Base-by-base conservation (phyloP, 1,284 basidiomycete species). In the Marasmius tenuissimus region DNA sequence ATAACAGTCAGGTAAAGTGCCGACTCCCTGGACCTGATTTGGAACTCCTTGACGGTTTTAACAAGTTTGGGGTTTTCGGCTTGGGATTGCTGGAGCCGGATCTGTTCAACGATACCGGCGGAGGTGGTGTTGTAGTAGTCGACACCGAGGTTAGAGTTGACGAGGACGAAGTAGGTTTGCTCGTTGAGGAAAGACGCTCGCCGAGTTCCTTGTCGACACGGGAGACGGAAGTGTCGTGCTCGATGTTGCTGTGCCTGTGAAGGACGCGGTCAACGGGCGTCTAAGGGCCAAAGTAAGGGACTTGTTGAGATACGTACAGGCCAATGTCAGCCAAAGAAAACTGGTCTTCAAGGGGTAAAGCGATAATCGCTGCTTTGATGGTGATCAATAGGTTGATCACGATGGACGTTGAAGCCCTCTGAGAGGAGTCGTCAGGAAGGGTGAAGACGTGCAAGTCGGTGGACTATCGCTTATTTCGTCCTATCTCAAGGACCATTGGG, bases 61-160 rank as follows among this genome's bases (percentile, higher is more conserved):
- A 62, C 64, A 48, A 66, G 35, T 22, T 61, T 61, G 14, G 67
- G 65, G 27, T 70, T 70, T 2, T 50, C 60, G 35, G 49, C 58
- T 49, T 63, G 52, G 18, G 65, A 66, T 12, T 66, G 51, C 11
- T 58, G 63, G 22, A 70, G 57, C 27, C 69, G 59, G 35, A 63
- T 27, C 39, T 66, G 53, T 57, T 61, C 57, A 11, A 67, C 68
- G 42, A 63, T 57, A 5, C 66, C 68, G 3, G 68, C 67, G 22
- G 68, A 69, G 1, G 62, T 64, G 5, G 62, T 58, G 35, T 69
- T 63, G 64, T 69, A 69, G 42, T 64, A 66, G 18, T 64, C 61
- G 16, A 65, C 63, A 11, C 67, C 68, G 14, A 67, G 65, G 42
- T 69, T 69, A 3, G 68, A 62, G 51, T 68, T 64, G 20, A 66